Evolutionary conservation across 2,329 filamentous ascomycete genomes (phyloP), one percentile per base, ranked within the genome.

Genomic region (Claviceps maximensis): DNA sequence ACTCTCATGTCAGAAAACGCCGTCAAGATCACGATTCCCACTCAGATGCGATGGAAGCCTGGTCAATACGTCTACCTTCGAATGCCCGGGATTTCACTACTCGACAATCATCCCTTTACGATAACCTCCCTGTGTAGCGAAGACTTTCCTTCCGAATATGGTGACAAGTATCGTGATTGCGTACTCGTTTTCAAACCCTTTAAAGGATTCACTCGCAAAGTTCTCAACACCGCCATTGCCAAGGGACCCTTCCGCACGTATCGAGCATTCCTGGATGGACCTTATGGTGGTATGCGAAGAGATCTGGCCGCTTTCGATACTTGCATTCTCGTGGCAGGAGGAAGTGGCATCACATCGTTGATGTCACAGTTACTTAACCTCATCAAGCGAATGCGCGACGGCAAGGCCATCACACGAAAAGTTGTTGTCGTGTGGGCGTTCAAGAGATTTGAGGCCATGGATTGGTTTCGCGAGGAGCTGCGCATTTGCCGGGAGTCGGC

Each of bases 381-480:
- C n/a, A 94, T 96, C 71, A 96, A 95, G 71, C 83, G 89, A 55
- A 95, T 97, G 85, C 83, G 89, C 55, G 90, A 95, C 63, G 87
- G 89, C 49, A 95, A 95, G 68, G 90, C 91, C 36, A 88, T 95
- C 46, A 96, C 90, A 2, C 88, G 86, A 65, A 87, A 85, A 58
- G 85, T 97, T 5, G 85, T 93, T 17, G 87, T 97, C 1, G 80
- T 97, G n/a, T 97, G 91, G 91, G 83, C 90, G 5, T 74, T 96
- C 59, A 95, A 93, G 69, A 82, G 87, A 53, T 82, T 93, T 15
- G 91, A 96, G 67, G 88, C 89, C 1, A 89, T 97, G 83, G 89
- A 96, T 65, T 97, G 91, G 91, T 97, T 96, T 75, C 87, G 88
- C 58, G 90, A 96, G 69, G 91, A 96, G 67, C 75, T 96, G 54